These are phyloP conservation scores for Mucor racemosus DNA, from an alignment of 371 early-diverging fungal genomes.

Conservation along the genomic window DNA sequence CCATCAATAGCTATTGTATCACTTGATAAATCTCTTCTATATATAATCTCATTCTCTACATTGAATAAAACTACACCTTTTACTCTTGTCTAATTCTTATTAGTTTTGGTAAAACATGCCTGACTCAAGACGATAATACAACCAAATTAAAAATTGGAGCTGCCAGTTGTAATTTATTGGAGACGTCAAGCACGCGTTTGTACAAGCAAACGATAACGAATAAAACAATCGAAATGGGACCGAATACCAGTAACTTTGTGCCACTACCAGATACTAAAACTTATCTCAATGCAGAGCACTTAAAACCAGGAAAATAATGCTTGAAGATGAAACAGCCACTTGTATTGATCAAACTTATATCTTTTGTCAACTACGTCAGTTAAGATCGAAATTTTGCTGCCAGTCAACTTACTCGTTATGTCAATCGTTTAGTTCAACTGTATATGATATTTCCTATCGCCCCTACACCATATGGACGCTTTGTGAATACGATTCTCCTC, in stretches of 20 bases:
- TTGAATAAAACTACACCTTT: no score
- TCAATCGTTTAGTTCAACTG: slow-evolving; percentile 19
- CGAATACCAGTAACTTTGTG: slow-evolving; percentile 17
- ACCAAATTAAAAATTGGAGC: slow-evolving; percentile 9
- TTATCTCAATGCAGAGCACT: slow-evolving; percentile 4
- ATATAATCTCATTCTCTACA: no score
- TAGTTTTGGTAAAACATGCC: no score
- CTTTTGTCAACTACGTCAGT: slow-evolving; percentile 21
- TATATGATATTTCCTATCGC: slow-evolving; percentile 19
- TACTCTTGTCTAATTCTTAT: no score
- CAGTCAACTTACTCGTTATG: slow-evolving; percentile 20
- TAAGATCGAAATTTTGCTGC: slow-evolving; percentile 21
- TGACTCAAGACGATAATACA: slow-evolving; percentile 10
- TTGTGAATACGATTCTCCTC: slow-evolving; percentile 19
- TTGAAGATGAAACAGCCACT: slow-evolving; percentile 19
- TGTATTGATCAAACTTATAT: slow-evolving; percentile 10
- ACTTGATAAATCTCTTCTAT: no score
- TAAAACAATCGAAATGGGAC: slow-evolving; percentile 14
- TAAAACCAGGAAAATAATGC: slow-evolving; percentile 18
- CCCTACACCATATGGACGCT: slow-evolving; percentile 24
- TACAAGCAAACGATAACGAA: slow-evolving; percentile 1
- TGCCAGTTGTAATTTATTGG: not conserved
- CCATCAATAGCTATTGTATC: no score
- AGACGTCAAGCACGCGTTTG: slow-evolving; percentile 12
- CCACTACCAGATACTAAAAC: not conserved